Evolutionary conservation across 495 filamentous ascomycete genomes (phyloP), one percentile per base, ranked within the genome.

Genomic region (Penicillium angulare): DNA sequence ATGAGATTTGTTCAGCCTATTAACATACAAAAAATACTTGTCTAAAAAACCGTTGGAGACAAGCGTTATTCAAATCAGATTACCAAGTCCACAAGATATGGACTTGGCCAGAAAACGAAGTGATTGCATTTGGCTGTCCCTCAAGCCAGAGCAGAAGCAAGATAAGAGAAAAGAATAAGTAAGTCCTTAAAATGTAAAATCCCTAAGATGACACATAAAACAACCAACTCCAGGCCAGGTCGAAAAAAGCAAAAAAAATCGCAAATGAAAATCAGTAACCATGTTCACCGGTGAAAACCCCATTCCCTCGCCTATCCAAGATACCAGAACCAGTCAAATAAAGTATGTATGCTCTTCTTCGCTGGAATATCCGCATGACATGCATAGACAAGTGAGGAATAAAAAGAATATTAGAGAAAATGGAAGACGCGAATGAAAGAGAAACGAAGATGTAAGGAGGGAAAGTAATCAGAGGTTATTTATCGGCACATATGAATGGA

Each of bases 301-400:
- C 15, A 18, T 35, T 29, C 27, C 29, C 21, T 32, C 20, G 31
- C 43, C 31, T 46, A 34, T 35, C 43, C 43, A 21, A 46, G 43
- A 34, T 46, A 48, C 33, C 43, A 47, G 27, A 33, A 44, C 38
- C 44, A 45, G 29, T 48, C 43, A 45, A 49, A 47, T 43, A 43
- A 34, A 40, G 34, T 50, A 54, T 51, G 47, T 52, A 51, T 51
- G 56, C 43, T 54, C 50, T 52, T 56, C 53, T 50, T 58, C 55
- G 40, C 49, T 34, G 24, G 32, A 29, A 22, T 31, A 54, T 48
- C 36, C 43, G 32, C 21, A 47, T 43, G 46, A 42, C 50, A 35
- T 36, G 41, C 24, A 35, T 27, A 50, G 41, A 50, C 23, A 45
- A 23, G 21, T 34, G 21, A 27, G 18, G 32, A 40, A 38, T 23